phyloP scores from a whole-genome alignment of 257 asterid species.

The Rehmannia glutinosa region DNA sequence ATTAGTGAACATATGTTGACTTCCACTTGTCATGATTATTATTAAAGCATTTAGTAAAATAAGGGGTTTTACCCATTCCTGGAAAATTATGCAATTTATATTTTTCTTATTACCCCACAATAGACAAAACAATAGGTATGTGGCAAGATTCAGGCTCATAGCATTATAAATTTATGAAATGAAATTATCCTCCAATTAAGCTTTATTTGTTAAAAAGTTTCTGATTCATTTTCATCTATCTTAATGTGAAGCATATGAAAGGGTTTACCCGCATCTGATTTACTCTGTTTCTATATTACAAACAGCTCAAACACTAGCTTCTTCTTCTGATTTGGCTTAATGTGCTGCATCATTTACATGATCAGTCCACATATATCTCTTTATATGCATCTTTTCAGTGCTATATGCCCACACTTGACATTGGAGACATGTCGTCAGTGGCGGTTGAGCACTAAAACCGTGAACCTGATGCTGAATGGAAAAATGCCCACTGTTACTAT shows the following conservation, averaged over 20 bases:
- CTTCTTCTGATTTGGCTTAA: background rate
- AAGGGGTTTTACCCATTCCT: background rate
- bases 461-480: constrained; percentile 97
- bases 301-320: background rate
- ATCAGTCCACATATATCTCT: constrained; percentile 8
- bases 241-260: background rate
- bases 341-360: background rate
- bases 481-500: constrained; percentile 98
- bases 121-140: background rate
- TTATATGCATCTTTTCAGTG: constrained; percentile 42
- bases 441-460: constrained; percentile 97
- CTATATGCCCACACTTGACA: constrained; percentile 97
- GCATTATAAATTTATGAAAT: background rate
- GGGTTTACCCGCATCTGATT: background rate
- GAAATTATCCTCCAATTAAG: background rate
- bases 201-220: background rate
- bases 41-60: too few relatives aligned
- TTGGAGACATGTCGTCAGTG: constrained; percentile 96
- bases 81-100: background rate
- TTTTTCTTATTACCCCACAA: background rate
- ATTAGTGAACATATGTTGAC: background rate
- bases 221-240: background rate
- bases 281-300: background rate
- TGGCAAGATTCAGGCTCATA: background rate
- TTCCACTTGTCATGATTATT: too few relatives aligned